These are phyloP conservation scores for Aspergillus aculeatinus DNA, from an alignment of 2,329 filamentous ascomycete species.

Conservation along the genomic window DNA sequence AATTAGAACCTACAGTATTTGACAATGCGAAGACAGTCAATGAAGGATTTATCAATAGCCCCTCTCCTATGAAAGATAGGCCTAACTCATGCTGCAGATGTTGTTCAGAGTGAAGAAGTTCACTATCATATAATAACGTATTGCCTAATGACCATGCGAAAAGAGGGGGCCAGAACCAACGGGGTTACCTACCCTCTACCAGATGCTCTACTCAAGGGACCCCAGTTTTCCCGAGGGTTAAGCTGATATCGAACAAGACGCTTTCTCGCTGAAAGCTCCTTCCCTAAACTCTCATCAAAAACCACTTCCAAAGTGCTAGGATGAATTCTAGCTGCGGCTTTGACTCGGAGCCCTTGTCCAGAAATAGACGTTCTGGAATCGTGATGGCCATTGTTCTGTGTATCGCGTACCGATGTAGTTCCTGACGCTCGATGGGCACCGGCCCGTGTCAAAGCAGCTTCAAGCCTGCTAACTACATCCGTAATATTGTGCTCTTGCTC, in stretches of 20 bases:
- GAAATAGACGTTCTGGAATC: neutral
- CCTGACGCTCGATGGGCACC: conserved; percentile 24
- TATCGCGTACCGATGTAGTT: conserved; percentile 1
- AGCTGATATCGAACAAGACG: conserved; percentile 82
- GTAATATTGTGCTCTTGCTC: conserved; percentile 35
- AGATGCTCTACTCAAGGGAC: conserved; percentile 64
- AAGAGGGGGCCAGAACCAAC: neutral
- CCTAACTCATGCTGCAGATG: neutral
- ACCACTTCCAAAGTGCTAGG: conserved; percentile 58
- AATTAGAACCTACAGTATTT: no score
- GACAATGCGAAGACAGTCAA: no score
- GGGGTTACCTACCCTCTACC: conserved; percentile 12
- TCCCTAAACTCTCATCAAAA: conserved; percentile 79
- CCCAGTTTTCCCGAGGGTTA: conserved; percentile 92
- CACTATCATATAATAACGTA: neutral
- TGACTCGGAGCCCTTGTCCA: neutral
- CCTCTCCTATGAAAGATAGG: neutral
- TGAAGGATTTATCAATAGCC: neutral
- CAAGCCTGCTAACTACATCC: conserved; percentile 44
- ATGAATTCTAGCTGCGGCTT: neutral
- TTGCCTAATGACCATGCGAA: neutral
- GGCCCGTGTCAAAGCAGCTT: conserved; percentile 46
- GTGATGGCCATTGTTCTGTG: neutral
- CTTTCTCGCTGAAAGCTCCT: conserved; percentile 59
- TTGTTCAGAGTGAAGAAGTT: neutral